Conservation (phyloP, 2,329 filamentous ascomycete genomes). For the Fusarium sp. region DNA sequence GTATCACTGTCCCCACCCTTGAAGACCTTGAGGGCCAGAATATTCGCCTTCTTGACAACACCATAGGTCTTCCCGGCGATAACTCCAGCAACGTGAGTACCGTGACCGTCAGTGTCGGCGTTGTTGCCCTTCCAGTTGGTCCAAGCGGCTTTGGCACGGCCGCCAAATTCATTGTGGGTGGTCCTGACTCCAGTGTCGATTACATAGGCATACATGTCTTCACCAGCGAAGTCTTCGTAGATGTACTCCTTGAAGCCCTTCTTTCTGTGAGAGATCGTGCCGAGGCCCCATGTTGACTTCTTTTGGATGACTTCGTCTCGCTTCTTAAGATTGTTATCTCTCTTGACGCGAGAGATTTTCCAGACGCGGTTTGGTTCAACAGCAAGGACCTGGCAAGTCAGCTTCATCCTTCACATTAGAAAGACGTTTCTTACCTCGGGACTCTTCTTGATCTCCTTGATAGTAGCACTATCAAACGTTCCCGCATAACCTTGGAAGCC, state of each 20-base stretch:
- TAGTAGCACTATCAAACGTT: constrained; percentile 52
- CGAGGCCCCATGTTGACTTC: constrained; percentile 27
- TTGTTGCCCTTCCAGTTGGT: constrained; percentile 10
- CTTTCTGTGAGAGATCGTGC: constrained; percentile 22
- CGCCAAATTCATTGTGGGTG: constrained; percentile 27
- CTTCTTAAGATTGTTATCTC: neutral
- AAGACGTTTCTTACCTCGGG: constrained; percentile 45
- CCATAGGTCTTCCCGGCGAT: constrained; percentile 42
- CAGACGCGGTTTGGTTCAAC: constrained; percentile 33
- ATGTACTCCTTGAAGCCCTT: constrained; percentile 20
- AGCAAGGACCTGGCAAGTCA: constrained; percentile 33
- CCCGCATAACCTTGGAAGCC: constrained; percentile 56
- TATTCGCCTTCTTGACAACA: constrained; percentile 54
- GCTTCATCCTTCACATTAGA: fast-evolving
- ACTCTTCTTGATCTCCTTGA: constrained; percentile 54
- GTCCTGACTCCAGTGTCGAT: constrained; percentile 22
- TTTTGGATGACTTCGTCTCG: constrained; percentile 12
- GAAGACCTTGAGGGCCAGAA: constrained; percentile 59
- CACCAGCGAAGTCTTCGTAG: constrained; percentile 26
- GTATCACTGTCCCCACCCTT: constrained; percentile 31
- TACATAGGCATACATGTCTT: constrained; percentile 27
- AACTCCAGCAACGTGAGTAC: constrained; percentile 35
- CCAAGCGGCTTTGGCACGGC: constrained; percentile 19
- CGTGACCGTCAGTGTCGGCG: constrained; percentile 23
- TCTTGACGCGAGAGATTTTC: constrained; percentile 5